Conservation (phyloP, 164 flowering plant species). For the Annona squamosa region DNA sequence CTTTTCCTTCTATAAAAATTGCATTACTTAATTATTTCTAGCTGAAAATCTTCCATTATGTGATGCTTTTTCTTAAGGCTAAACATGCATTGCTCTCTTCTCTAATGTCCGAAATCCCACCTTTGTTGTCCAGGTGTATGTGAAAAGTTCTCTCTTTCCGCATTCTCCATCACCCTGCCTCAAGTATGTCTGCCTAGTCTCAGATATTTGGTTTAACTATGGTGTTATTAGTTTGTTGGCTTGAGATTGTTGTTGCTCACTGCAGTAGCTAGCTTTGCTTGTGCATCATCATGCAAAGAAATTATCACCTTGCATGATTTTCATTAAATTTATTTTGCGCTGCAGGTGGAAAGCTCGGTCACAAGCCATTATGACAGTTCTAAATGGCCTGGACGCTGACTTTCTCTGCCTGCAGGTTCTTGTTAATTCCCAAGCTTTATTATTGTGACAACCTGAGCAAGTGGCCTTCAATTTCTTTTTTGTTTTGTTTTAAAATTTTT, state of each 20-base stretch:
- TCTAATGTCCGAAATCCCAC: not conserved
- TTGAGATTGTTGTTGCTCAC: not conserved
- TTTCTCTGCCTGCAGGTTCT: conserved; percentile 83
- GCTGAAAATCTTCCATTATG: too few relatives aligned
- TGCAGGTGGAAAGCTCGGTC: conserved; percentile 91
- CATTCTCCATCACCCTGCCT: conserved; percentile 84
- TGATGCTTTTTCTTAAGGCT: not conserved
- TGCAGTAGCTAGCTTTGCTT: not conserved
- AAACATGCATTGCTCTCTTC: not conserved
- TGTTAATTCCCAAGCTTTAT: not conserved
- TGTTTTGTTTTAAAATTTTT: too few relatives aligned
- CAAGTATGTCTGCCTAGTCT: conserved; percentile 30
- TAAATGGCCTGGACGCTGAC: conserved; percentile 61
- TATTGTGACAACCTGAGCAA: not conserved
- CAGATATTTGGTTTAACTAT: not conserved
- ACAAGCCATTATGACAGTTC: conserved; percentile 47
- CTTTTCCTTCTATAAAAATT: too few relatives aligned
- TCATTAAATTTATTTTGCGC: conserved; percentile 2
- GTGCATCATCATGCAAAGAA: not conserved
- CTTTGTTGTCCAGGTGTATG: conserved; percentile 54
- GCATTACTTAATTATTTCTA: too few relatives aligned
- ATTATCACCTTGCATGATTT: not conserved
- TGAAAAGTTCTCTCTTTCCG: conserved; percentile 75
- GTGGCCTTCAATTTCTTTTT: too few relatives aligned
- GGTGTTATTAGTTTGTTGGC: not conserved